These are phyloP conservation scores for Rhizopogon rudus DNA, from an alignment of 768 basidiomycete species.

Conservation along the genomic window DNA sequence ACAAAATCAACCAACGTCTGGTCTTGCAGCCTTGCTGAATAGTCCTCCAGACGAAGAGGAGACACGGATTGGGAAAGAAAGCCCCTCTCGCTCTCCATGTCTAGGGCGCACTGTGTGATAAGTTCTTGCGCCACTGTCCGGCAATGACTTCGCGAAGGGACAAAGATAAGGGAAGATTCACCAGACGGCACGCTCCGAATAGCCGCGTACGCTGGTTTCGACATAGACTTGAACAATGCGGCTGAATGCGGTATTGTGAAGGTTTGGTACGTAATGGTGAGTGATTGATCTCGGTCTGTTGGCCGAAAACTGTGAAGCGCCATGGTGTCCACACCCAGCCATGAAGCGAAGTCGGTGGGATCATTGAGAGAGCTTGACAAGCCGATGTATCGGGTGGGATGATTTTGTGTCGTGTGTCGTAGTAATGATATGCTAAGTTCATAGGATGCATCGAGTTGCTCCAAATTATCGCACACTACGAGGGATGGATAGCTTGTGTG, in stretches of 20 bases:
- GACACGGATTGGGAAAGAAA: conserved; percentile 53
- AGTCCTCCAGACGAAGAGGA: conserved; percentile 52
- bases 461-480: conserved; percentile 80
- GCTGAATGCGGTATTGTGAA: conserved; percentile 87
- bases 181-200: conserved; percentile 43
- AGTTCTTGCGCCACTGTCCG: conserved; percentile 71
- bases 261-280: conserved; percentile 62
- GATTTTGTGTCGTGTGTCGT: conserved; percentile 55
- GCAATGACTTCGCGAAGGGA: conserved; percentile 81
- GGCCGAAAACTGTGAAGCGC: conserved; percentile 77
- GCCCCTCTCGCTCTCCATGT: conserved; percentile 62
- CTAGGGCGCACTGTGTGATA: conserved; percentile 81
- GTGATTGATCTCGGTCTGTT: conserved; percentile 74
- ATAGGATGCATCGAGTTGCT: conserved; percentile 75
- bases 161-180: conserved; percentile 73
- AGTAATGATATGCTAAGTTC: conserved; percentile 79
- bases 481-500: conserved; percentile 45
- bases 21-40: conserved; percentile 58
- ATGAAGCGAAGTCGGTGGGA: conserved; percentile 72
- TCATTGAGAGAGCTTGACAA: conserved; percentile 77
- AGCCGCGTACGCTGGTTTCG: conserved; percentile 82
- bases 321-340: conserved; percentile 68
- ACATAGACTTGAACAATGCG: conserved; percentile 86
- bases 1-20: conserved; percentile 62
- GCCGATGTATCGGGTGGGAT: conserved; percentile 70